Conservation (phyloP, 192 early-diverging fungal genomes). For the Coemansia sp. region DNA sequence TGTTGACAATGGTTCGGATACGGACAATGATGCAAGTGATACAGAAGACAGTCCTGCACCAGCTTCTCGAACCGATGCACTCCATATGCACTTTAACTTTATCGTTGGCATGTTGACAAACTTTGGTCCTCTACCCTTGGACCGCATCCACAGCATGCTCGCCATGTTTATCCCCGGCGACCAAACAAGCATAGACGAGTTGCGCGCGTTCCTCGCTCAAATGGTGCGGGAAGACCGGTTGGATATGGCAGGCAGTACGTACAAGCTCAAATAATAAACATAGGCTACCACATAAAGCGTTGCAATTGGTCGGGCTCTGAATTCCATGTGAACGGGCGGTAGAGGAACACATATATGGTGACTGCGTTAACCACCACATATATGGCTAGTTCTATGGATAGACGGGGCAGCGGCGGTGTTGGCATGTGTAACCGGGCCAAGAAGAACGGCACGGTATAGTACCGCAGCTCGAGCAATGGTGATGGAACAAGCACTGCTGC, state of each 20-base stretch:
- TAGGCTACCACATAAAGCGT: constrained; percentile 89
- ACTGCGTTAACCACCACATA: constrained; percentile 62
- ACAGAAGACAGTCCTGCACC: neutral
- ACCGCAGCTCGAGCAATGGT: constrained; percentile 91
- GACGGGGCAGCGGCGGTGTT: constrained; percentile 11
- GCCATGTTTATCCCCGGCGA: constrained; percentile 56
- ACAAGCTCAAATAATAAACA: constrained; percentile 28
- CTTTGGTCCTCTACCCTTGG: constrained; percentile 57
- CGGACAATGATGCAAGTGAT: neutral
- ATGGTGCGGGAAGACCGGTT: constrained; percentile 56
- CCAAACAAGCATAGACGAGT: constrained; percentile 31
- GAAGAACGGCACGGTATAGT: constrained; percentile 87
- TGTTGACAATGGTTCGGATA: neutral
- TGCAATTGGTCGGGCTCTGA: constrained; percentile 67
- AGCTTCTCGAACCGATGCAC: constrained; percentile 24
- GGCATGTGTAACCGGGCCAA: constrained; percentile 70
- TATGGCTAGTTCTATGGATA: constrained; percentile 52
- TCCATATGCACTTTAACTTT: constrained; percentile 57
- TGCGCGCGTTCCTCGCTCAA: constrained; percentile 46
- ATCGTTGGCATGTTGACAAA: constrained; percentile 61
- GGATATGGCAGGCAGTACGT: constrained; percentile 50
- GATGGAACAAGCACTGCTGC: constrained; percentile 79
- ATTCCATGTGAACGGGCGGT: constrained; percentile 72
- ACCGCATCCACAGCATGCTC: constrained; percentile 58
- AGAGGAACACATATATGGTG: constrained; percentile 78